Evolutionary conservation across 1,139 yeast genomes (phyloP), one percentile per base, ranked within the genome.

Genomic region (Hanseniaspora gamundiae): DNA sequence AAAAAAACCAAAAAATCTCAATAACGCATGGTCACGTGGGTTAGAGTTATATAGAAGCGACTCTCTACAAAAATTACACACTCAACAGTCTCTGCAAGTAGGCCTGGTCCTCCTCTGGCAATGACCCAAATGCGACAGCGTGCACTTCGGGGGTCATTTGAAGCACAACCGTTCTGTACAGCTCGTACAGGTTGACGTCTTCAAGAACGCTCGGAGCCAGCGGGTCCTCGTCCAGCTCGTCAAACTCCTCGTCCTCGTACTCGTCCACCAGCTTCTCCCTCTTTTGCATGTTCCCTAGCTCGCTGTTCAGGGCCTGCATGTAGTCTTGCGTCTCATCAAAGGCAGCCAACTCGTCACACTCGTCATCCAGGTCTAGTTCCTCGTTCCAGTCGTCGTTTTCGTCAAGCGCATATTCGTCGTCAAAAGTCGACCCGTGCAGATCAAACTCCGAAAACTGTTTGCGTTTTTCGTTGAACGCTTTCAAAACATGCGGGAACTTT

Each of bases 161-260:
- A 4, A 48, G 6, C 13, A 60, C 46, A 1, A 60, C 54, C 19
- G 70, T 68, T 49, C 74, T 69, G 57, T 78, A 70, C 4, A 70
- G 66, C 5, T 63, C 60, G 54, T 76, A 79, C 8, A 86, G 74
- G 54, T 88, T 79, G 38, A 88, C 64, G 38, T 67, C 65, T 54
- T 91, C 97, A 47, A 91, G 66, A 1, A 94, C 80, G 2, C 87
- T 80, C 42, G 80, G 78, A 3, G 82, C 74, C 51, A 85, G 70
- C 3, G 95, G 88, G 61, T 91, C 95, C 55, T 87, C 96, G 22
- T 71, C 73, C 5, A 83, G 60, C 35, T 71, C 77, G 22, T 78
- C 85, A 40, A 76, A 76, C 17, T 67, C 73, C n/a, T 13, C 19
- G 29, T 65, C 65, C 30, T 69, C 70, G 7, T 45, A 47, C 2